A percentile compares a stretch with the other conserved stretches of the same genome.
Evolutionary conservation across 345 rosid genomes (phyloP).

Genomic region (Raphanus raphanistrum): DNA sequence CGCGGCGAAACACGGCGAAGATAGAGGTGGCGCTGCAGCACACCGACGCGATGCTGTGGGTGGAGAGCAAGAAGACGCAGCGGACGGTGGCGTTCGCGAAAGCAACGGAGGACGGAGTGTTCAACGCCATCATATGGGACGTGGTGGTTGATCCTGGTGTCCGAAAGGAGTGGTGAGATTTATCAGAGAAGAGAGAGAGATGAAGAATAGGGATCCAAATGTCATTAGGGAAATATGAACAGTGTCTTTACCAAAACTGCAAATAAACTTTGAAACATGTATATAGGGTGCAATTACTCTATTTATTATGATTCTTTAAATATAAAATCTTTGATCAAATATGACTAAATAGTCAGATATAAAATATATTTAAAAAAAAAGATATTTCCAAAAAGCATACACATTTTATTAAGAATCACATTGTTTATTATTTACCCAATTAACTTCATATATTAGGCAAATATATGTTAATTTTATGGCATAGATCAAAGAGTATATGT

Average conservation of each 20-base stretch:
- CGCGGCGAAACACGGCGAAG: too few species aligned
- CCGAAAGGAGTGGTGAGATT: too few species aligned
- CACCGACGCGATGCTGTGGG: slow-evolving; percentile 71
- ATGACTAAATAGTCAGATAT: neutral
- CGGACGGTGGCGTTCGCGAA: slow-evolving; percentile 85
- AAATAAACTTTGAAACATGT: too few species aligned
- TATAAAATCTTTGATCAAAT: neutral
- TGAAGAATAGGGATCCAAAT: too few species aligned
- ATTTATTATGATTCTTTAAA: neutral
- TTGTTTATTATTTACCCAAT: neutral
- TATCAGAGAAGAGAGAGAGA: too few species aligned
- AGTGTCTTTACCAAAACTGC: too few species aligned
- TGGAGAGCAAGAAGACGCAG: slow-evolving; percentile 56
- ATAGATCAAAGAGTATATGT: neutral
- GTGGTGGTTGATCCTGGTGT: slow-evolving; percentile 95
- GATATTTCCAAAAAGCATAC: too few species aligned
- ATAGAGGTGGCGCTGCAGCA: slow-evolving; percentile 75
- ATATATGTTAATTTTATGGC: neutral
- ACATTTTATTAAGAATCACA: too few species aligned
- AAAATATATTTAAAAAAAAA: too few species aligned
- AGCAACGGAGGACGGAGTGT: slow-evolving; percentile 86
- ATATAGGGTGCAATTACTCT: too few species aligned
- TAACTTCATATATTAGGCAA: neutral
- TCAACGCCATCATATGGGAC: slow-evolving; percentile 96
- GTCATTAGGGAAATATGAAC: too few species aligned